Base-by-base conservation (phyloP, 768 basidiomycete species). In the Amanita thiersii region DNA sequence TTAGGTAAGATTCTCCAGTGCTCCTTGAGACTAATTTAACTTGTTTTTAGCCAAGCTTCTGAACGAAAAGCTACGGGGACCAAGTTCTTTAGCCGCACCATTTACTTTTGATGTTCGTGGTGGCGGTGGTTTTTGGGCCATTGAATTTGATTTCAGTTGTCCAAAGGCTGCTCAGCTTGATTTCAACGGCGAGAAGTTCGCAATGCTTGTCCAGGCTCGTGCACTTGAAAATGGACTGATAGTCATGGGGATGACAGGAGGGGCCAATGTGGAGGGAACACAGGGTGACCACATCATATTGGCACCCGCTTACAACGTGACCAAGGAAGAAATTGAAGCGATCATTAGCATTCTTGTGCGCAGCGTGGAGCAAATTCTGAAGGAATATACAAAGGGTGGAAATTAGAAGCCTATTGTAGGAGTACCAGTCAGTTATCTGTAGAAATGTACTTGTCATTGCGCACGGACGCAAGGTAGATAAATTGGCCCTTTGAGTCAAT, bases 51-150 rank as follows among this genome's bases (percentile, higher is more conserved):
- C 58, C 39, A 54, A 65, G 32, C 69, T 81, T 7, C 68, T 91
- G 24, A 55, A 62, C 30, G 63, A 70, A 46, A 69, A 75, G 19
- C 63, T 91, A 24, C 62, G 64, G 39, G 65, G 70, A 0, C 73
- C 76, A 5, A 75, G 72, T 50, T 63, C 75, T n/a, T 52, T 65
- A 32, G 73, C 81, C 25, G 73, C 75, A 19, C 81, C 80, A 1
- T 82, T 73, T 55, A 72, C 75, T 3, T 86, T 81, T 52, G 87
- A 90, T 55, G 75, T 90, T 45, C 81, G 91, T 20, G 90, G 91
- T 7, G 77, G 77, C 14, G 91, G 90, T 24, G 72, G 79, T 20
- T 88, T 91, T 64, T 90, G 84, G 83, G 82, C 68, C 17, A 62
- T 92, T 40, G 89, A 92, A 55, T 90, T 88, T 47, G 85, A 89